Evolutionary conservation across 345 rosid genomes (phyloP).

Genomic region (Chamaenerion angustifolium): DNA sequence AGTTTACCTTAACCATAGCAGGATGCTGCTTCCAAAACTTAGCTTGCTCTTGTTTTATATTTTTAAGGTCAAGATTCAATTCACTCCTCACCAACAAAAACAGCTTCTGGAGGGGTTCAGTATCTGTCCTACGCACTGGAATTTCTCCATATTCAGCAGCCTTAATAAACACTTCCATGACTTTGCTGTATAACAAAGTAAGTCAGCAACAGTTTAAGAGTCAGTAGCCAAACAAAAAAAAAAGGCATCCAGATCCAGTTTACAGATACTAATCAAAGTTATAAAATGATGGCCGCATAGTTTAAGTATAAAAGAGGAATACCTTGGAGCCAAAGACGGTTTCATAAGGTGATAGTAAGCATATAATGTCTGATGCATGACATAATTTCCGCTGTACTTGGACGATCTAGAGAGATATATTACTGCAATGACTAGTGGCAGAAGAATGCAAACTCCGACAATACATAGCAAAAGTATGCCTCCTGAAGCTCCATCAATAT

Average conservation of each 20-base stretch:
- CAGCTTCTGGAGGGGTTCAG: conserved; percentile 93
- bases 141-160: conserved; percentile 97
- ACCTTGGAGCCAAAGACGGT: conserved; percentile 98
- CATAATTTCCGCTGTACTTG: conserved; percentile 93
- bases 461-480: conserved; percentile 96
- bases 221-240: background rate
- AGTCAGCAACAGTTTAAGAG: conserved; percentile 1
- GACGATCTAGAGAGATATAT: conserved; percentile 91
- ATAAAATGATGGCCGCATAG: too few relatives aligned
- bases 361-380: conserved; percentile 90
- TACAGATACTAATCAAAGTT: too few relatives aligned
- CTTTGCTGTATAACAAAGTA: conserved; percentile 51
- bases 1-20: conserved; percentile 73
- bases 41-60: conserved; percentile 98
- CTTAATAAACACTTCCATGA: conserved; percentile 93
- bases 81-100: conserved; percentile 95
- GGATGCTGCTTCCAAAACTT: conserved; percentile 99
- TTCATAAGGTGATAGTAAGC: conserved; percentile 88
- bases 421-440: conserved; percentile 91
- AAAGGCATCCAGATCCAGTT: background rate
- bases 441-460: conserved; percentile 90
- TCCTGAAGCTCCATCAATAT: conserved; percentile 92
- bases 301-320: background rate
- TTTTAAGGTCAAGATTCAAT: conserved; percentile 83
- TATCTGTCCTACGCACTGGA: conserved; percentile 93